These are phyloP conservation scores for Emmonsiellopsis sp. DNA, from an alignment of 2,329 filamentous ascomycete species.

Conservation along the genomic window DNA sequence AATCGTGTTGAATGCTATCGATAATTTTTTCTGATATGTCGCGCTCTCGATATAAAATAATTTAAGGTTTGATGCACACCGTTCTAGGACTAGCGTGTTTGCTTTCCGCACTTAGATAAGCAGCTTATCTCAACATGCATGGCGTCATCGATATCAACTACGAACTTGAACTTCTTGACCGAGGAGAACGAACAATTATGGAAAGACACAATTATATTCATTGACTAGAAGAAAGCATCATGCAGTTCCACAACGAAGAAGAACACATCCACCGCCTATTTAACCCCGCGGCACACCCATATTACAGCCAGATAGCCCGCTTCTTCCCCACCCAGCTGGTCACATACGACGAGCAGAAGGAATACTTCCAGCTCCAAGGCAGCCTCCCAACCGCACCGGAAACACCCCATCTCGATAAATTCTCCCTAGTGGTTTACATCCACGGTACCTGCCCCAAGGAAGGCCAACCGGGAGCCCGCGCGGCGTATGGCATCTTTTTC, in stretches of 20 bases:
- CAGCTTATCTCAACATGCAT: constrained; percentile 1
- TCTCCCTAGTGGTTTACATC: not conserved
- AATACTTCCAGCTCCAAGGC: not conserved
- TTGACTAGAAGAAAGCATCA: not conserved
- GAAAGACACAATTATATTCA: not conserved
- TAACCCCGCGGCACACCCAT: not conserved
- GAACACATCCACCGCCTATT: constrained; percentile 1
- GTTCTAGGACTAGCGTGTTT: not conserved
- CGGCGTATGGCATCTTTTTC: not conserved
- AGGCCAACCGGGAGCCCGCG: not conserved
- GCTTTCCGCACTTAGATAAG: not conserved
- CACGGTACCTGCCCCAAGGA: constrained; percentile 2
- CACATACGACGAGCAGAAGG: not conserved
- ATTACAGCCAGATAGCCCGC: not conserved
- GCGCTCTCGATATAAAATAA: not conserved
- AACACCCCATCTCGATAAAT: not conserved
- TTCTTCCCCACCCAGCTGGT: not conserved
- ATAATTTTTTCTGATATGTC: not conserved
- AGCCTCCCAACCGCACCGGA: not conserved
- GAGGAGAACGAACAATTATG: not conserved
- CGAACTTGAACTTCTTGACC: not conserved
- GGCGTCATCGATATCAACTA: not conserved
- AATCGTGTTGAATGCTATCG: not conserved
- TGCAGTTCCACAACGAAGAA: not conserved
- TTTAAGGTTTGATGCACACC: not conserved